phyloP scores from a whole-genome alignment of 257 asterid genomes.

The Fraxinus quadrangulata region DNA sequence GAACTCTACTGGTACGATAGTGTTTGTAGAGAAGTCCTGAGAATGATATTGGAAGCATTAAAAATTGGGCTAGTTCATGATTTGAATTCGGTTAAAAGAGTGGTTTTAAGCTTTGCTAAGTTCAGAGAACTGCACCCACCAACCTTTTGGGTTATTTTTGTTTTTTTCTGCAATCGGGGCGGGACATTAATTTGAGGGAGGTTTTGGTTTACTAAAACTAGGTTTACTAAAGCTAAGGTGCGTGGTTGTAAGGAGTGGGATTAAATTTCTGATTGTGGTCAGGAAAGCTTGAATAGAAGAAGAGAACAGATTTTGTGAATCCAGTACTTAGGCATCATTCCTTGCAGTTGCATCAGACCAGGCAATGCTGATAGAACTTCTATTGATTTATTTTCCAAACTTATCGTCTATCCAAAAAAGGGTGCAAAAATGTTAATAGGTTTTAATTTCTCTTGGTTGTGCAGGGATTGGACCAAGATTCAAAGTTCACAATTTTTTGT shows the following conservation, averaged over 20 bases:
- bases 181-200: background rate
- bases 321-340: conserved; percentile 11
- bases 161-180: background rate
- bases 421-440: background rate
- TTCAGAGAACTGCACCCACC: background rate
- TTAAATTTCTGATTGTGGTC: conserved; percentile 5
- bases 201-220: conserved; percentile 6
- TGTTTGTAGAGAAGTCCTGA: background rate
- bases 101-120: background rate
- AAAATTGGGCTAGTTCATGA: background rate
- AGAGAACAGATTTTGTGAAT: conserved; percentile 2
- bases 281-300: conserved; percentile 6
- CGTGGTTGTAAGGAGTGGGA: conserved; percentile 10
- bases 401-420: background rate
- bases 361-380: conserved; percentile 4
- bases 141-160: background rate
- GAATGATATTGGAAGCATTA: background rate
- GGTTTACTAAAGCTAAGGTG: conserved; percentile 6
- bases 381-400: background rate
- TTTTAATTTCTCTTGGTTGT: background rate
- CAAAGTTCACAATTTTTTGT: background rate
- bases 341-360: conserved; percentile 13
- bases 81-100: conserved; percentile 10
- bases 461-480: conserved; percentile 8
- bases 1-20: background rate